Evolutionary conservation across 1,284 basidiomycete genomes (phyloP).

Genomic region (Ganoderma meredithae): DNA sequence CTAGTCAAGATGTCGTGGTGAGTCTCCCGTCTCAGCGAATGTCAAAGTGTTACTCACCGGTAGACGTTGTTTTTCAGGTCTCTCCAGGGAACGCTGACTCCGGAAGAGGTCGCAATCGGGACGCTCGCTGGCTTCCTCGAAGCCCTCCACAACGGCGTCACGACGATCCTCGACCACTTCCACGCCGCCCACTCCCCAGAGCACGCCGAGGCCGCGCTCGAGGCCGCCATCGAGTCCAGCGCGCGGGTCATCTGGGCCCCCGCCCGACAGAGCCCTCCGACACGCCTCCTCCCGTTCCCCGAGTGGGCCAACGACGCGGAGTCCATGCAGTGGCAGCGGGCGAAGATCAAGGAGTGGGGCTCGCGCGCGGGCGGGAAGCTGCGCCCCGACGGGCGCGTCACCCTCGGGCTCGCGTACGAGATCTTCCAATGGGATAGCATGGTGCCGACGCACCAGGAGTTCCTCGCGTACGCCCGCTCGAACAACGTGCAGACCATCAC

Average conservation of each 20-base stretch:
- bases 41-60: background rate
- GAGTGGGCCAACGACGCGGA: conserved; percentile 40
- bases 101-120: conserved; percentile 42
- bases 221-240: conserved; percentile 41
- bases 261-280: conserved; percentile 39
- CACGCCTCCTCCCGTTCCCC: conserved; percentile 35
- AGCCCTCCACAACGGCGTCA: conserved; percentile 43
- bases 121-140: conserved; percentile 44
- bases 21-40: background rate
- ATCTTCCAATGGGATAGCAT: conserved; percentile 27
- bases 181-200: conserved; percentile 40
- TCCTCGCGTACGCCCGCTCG: conserved; percentile 36
- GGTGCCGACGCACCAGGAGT: conserved; percentile 33
- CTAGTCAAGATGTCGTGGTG: conserved; percentile 41
- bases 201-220: conserved; percentile 40
- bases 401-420: conserved; percentile 45
- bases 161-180: conserved; percentile 45
- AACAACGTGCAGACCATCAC: conserved; percentile 38
- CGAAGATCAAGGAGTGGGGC: conserved; percentile 40
- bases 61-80: conserved; percentile 25
- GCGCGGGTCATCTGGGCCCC: conserved; percentile 42
- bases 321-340: conserved; percentile 40
- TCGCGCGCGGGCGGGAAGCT: conserved; percentile 37
- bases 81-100: conserved; percentile 38
- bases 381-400: conserved; percentile 43